A percentile compares a stretch with the other conserved stretches of the same genome.
Evolutionary conservation across 441 rosid species (phyloP).

Genomic region (Brassica hybrid): DNA sequence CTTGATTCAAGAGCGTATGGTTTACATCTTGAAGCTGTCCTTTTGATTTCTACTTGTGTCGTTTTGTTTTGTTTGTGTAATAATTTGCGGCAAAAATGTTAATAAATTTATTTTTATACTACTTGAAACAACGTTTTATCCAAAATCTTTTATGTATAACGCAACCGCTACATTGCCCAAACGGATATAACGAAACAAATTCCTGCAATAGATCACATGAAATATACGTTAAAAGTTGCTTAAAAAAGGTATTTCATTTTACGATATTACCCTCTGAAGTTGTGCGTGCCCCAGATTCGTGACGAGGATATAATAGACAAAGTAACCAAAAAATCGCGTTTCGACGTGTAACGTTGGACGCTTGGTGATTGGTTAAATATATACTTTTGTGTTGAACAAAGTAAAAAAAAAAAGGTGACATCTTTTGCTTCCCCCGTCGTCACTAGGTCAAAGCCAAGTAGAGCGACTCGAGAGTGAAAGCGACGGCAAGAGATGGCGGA

Average conservation of each 20-base stretch:
- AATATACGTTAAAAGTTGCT: background rate
- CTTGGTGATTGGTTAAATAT: background rate
- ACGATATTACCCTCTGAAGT: conserved; percentile 8
- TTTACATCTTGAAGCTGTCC: background rate
- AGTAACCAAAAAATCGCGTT: background rate
- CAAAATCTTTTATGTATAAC: too few relatives aligned
- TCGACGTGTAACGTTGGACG: background rate
- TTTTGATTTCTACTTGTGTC: too few relatives aligned
- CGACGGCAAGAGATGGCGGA: background rate
- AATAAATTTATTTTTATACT: too few relatives aligned
- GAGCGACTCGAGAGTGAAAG: background rate
- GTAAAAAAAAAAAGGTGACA: background rate
- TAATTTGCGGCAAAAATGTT: too few relatives aligned
- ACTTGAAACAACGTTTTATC: too few relatives aligned
- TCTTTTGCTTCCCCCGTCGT: background rate
- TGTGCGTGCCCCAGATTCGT: background rate
- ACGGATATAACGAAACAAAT: too few relatives aligned
- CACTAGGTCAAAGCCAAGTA: conserved; percentile 7
- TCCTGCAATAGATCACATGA: background rate
- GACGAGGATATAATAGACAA: conserved; percentile 23
- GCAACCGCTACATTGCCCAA: too few relatives aligned
- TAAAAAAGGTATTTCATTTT: background rate
- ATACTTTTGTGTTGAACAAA: background rate
- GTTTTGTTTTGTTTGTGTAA: too few relatives aligned
- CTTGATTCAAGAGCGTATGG: too few relatives aligned